Conservation (phyloP, 2,329 filamentous ascomycete genomes). For the Saccharata proteae region DNA sequence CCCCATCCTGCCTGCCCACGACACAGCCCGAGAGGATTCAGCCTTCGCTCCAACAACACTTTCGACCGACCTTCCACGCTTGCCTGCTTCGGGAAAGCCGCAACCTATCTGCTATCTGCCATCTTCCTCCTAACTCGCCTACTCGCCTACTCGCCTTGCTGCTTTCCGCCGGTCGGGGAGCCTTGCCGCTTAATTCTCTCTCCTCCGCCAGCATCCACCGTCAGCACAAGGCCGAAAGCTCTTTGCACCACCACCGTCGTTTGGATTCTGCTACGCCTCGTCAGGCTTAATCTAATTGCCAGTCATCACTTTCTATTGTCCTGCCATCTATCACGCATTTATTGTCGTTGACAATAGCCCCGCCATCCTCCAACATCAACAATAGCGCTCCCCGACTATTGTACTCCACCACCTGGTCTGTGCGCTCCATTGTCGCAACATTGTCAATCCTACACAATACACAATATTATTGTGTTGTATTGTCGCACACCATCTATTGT, state of each 20-base stretch:
- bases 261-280: conserved; percentile 1
- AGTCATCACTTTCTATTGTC: too few species aligned
- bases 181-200: conserved; percentile 7
- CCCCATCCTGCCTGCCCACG: too few species aligned
- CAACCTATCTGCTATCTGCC: too few species aligned
- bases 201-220: conserved; percentile 3
- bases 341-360: conserved; percentile 2
- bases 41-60: too few species aligned
- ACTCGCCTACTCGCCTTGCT: background rate
- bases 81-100: too few species aligned
- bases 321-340: background rate
- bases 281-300: conserved; percentile 8
- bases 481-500: background rate
- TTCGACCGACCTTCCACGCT: too few species aligned
- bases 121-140: background rate
- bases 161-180: conserved; percentile 9
- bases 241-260: too few species aligned
- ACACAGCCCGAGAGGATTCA: too few species aligned
- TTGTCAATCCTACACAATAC: background rate
- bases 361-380: conserved; percentile 1
- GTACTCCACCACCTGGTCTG: background rate
- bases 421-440: background rate
- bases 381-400: conserved; percentile 6
- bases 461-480: background rate
- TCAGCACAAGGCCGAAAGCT: too few species aligned